These are phyloP conservation scores for Camellia japonica DNA, from an alignment of 148 eudicot genomes.

Conservation along the genomic window DNA sequence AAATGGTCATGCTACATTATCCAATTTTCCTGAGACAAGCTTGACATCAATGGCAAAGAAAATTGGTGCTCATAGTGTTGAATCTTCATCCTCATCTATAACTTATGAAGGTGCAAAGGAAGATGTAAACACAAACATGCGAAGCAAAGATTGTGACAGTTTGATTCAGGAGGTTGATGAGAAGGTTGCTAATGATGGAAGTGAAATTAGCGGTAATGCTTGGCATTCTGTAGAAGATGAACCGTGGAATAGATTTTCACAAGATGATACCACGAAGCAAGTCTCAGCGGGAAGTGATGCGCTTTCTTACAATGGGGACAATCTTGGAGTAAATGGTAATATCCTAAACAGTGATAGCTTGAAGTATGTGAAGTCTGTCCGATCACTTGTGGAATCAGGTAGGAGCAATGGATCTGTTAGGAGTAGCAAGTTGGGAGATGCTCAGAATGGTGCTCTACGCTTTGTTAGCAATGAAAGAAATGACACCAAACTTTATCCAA, in stretches of 20 bases:
- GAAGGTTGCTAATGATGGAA: background rate
- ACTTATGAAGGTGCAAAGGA: slow-evolving; percentile 20
- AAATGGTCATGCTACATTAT: slow-evolving; percentile 26
- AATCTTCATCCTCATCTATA: slow-evolving; percentile 26
- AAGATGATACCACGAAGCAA: slow-evolving; percentile 15
- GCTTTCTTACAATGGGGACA: slow-evolving; percentile 16
- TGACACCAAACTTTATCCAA: slow-evolving; percentile 34
- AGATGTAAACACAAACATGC: background rate
- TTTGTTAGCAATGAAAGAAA: slow-evolving; percentile 27
- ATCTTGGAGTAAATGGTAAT: background rate
- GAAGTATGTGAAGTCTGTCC: slow-evolving; percentile 62
- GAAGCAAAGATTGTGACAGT: background rate
- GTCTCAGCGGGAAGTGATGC: background rate
- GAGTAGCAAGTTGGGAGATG: slow-evolving; percentile 21
- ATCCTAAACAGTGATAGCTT: slow-evolving; percentile 23
- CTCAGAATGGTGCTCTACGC: slow-evolving; percentile 16
- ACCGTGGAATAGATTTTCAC: slow-evolving; percentile 20
- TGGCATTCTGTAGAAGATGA: slow-evolving; percentile 26
- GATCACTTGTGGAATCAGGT: slow-evolving; percentile 52
- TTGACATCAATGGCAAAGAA: slow-evolving; percentile 29
- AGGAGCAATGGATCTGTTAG: slow-evolving; percentile 45
- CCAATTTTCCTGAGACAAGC: slow-evolving; percentile 22
- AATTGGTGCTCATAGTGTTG: slow-evolving; percentile 20
- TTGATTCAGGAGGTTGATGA: background rate
- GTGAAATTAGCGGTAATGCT: background rate